These are phyloP conservation scores for Capsicum rhomboideum DNA, from an alignment of 257 asterid genomes.

Conservation along the genomic window DNA sequence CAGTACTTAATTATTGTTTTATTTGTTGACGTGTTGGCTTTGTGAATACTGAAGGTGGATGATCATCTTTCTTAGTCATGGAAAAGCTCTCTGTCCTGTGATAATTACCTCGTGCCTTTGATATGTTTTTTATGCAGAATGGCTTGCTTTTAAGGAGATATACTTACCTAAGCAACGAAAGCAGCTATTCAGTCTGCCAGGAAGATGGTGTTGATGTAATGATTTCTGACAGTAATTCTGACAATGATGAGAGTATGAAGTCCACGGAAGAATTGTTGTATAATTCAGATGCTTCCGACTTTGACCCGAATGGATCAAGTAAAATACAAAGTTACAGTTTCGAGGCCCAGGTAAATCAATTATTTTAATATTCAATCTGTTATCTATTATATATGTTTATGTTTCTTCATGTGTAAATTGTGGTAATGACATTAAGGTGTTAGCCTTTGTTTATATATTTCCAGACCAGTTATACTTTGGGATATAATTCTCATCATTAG, in stretches of 20 bases:
- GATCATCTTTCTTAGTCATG: not conserved
- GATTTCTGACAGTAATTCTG: conserved; percentile 36
- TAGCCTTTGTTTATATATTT: not conserved
- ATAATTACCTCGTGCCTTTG: conserved; percentile 11
- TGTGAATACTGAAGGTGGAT: not conserved
- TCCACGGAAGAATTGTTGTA: conserved; percentile 33
- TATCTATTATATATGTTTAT: not conserved
- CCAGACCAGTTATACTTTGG: not conserved
- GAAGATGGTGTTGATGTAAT: conserved; percentile 88
- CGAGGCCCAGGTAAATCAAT: conserved; percentile 74
- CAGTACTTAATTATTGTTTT: not conserved
- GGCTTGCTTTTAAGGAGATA: conserved; percentile 69
- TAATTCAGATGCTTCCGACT: conserved; percentile 35
- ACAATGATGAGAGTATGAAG: conserved; percentile 27
- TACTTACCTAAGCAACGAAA: conserved; percentile 75
- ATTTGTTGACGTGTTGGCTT: not conserved
- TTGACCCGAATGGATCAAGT: conserved; percentile 42
- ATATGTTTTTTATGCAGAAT: conserved; percentile 48
- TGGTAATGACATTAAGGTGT: not conserved
- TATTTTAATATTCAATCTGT: not conserved
- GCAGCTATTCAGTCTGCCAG: conserved; percentile 63
- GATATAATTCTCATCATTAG: not conserved
- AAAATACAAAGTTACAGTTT: conserved; percentile 72
- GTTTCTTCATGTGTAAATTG: not conserved
- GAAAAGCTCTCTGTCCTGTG: not conserved